These are phyloP conservation scores for Sechiopsis laciniata DNA, from an alignment of 306 rosid species.

Conservation along the genomic window DNA sequence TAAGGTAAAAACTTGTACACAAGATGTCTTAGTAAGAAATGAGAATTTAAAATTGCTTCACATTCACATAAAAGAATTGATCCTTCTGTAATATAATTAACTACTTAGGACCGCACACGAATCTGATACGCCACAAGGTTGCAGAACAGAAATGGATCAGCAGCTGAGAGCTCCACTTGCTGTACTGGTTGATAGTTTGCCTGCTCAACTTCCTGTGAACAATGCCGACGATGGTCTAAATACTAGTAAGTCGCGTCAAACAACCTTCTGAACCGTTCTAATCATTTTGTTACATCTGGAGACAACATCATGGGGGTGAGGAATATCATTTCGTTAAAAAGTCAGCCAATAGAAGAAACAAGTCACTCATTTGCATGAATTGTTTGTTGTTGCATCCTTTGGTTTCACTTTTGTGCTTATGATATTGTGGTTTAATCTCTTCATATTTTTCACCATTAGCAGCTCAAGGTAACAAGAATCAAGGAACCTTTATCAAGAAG, in stretches of 20 bases:
- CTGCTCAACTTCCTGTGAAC: constrained; percentile 39
- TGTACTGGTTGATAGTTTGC: constrained; percentile 64
- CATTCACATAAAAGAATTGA: background rate
- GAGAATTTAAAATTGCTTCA: background rate
- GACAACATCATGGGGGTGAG: background rate
- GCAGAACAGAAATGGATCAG: constrained; percentile 51
- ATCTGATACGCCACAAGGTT: constrained; percentile 46
- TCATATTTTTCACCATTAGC: constrained; percentile 27
- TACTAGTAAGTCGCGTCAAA: constrained; percentile 43
- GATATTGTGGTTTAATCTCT: constrained; percentile 22
- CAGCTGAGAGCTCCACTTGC: constrained; percentile 69
- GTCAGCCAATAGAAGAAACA: constrained; percentile 26
- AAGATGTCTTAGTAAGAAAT: background rate
- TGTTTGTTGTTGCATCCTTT: constrained; percentile 14
- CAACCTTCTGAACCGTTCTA: constrained; percentile 18
- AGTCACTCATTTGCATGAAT: constrained; percentile 15
- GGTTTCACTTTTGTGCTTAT: constrained; percentile 1
- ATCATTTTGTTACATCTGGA: constrained; percentile 22
- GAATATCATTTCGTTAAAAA: constrained; percentile 24
- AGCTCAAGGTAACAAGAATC: constrained; percentile 49
- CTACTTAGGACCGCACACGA: constrained; percentile 57
- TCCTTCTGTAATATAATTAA: constrained; percentile 17
- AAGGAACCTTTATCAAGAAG: constrained; percentile 71
- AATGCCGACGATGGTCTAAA: constrained; percentile 35
- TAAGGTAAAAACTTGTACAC: constrained; percentile 46